Conservation (phyloP, 176 grass and related monocot genomes). For the Eragrostis curvula region DNA sequence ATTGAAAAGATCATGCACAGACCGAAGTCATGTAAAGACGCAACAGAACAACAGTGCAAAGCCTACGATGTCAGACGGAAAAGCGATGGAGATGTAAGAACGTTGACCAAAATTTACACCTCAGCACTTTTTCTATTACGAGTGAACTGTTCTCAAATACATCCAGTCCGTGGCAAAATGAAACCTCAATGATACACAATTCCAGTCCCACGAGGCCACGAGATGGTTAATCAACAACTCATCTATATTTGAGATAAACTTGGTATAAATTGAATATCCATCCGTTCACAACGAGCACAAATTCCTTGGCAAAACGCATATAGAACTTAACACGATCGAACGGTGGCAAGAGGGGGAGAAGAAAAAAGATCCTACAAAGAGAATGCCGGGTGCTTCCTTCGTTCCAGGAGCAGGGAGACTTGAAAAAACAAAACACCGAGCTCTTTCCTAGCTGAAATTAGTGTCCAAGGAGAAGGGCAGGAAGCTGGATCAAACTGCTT, state of each 20-base stretch:
- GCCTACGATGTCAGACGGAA: background rate
- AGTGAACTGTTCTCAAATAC: constrained; percentile 5
- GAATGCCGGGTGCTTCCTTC: constrained; percentile 45
- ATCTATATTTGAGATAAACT: constrained; percentile 55
- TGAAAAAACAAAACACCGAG: constrained; percentile 45
- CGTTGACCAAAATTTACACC: constrained; percentile 31
- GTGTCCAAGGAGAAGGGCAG: constrained; percentile 16
- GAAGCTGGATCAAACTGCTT: constrained; percentile 34
- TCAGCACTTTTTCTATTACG: constrained; percentile 39
- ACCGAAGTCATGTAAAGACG: too few relatives aligned
- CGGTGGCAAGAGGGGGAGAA: background rate
- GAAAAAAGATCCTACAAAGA: constrained; percentile 39
- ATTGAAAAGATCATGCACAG: too few relatives aligned
- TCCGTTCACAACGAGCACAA: constrained; percentile 50
- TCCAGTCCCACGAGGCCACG: background rate
- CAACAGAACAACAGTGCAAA: background rate
- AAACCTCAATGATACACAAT: background rate
- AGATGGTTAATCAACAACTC: constrained; percentile 31
- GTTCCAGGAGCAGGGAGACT: constrained; percentile 39
- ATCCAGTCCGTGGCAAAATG: background rate
- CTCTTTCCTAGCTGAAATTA: constrained; percentile 64
- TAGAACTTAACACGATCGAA: constrained; percentile 25
- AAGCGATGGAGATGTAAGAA: background rate
- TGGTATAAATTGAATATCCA: constrained; percentile 62
- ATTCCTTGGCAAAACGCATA: constrained; percentile 47